Conservation (phyloP, 2,329 filamentous ascomycete species). For the Hypoxylon sp. region DNA sequence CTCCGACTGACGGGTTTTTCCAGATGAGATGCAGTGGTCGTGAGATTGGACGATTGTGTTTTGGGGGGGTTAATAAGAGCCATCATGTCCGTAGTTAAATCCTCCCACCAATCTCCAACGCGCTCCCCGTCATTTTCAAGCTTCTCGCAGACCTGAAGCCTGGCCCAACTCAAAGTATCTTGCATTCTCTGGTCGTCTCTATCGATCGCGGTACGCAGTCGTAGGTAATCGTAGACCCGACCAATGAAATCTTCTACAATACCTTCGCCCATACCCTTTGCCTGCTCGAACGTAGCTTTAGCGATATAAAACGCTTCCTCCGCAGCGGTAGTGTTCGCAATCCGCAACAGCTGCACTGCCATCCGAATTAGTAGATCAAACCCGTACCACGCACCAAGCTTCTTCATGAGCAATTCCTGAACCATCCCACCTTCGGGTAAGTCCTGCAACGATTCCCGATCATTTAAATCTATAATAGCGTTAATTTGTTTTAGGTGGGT, state of each 20-base stretch:
- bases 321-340: background rate
- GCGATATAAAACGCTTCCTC: slow-evolving; percentile 16
- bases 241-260: background rate
- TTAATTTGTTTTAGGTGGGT: background rate
- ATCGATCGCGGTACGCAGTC: background rate
- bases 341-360: background rate
- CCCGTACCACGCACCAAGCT: slow-evolving; percentile 2
- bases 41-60: background rate
- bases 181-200: slow-evolving; percentile 7
- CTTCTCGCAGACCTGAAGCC: background rate
- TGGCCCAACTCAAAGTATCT: slow-evolving; percentile 12
- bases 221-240: background rate
- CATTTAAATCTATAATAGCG: slow-evolving; percentile 4
- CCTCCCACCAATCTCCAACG: slow-evolving; percentile 10
- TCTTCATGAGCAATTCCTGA: background rate
- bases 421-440: background rate
- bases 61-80: background rate
- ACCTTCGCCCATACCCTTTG: background rate
- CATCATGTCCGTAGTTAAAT: background rate
- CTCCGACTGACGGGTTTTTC: background rate
- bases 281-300: slow-evolving; percentile 6
- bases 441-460: background rate
- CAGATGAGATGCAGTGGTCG: background rate
- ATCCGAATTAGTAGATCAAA: slow-evolving; percentile 15
- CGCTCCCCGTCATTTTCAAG: slow-evolving; percentile 7